Evolutionary conservation across 176 grass and related monocot genomes (phyloP).

Genomic region (Carex kokanica): DNA sequence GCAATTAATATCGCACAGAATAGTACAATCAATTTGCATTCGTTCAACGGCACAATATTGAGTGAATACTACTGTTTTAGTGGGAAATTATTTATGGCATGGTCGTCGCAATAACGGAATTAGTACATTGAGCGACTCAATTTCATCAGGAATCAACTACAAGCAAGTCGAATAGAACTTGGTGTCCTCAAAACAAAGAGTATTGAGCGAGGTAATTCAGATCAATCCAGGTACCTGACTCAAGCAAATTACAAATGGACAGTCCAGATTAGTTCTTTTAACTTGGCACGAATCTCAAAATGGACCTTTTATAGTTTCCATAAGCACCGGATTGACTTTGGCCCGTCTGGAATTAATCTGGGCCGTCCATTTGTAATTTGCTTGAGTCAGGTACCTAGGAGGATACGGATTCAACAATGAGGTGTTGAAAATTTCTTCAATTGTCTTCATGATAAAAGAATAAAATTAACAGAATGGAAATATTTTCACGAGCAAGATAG

Average conservation of each 20-base stretch:
- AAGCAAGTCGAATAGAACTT: not conserved
- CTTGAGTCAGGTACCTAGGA: too few species aligned
- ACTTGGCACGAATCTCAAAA: too few species aligned
- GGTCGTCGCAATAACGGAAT: not conserved
- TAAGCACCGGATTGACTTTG: too few species aligned
- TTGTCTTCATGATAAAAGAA: not conserved
- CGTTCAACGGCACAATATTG: not conserved
- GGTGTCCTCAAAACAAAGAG: not conserved
- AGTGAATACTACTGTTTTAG: not conserved
- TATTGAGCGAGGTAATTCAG: not conserved
- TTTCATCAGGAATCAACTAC: not conserved
- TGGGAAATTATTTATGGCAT: not conserved
- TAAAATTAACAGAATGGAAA: not conserved
- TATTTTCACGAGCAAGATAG: not conserved
- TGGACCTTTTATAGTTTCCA: too few species aligned
- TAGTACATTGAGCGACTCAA: too few species aligned
- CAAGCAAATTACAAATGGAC: too few species aligned
- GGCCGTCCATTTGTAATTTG: too few species aligned
- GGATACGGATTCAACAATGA: not conserved
- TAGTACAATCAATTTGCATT: not conserved
- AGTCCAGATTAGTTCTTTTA: too few species aligned
- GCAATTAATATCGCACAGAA: not conserved
- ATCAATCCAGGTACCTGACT: too few species aligned
- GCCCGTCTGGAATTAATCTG: too few species aligned
- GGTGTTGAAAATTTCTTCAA: not conserved